Percentiles rank a stretch among this genome's conserved stretches.
These are phyloP conservation scores for Flaveria trinervia DNA, from an alignment of 129 eudicot species.

Conservation along the genomic window DNA sequence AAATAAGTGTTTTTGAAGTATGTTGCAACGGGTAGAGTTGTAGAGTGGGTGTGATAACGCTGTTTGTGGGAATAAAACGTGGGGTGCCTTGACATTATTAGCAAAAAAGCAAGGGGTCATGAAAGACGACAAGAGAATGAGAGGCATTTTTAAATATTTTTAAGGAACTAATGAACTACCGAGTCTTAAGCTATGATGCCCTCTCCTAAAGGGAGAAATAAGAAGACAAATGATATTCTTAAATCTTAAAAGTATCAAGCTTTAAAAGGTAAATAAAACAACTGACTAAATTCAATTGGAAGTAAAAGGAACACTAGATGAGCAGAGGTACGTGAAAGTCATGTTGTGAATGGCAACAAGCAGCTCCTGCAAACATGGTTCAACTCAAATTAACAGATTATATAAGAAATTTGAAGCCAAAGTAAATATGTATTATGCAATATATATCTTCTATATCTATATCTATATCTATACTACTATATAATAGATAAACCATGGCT, in stretches of 20 bases:
- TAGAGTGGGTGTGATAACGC: conserved; percentile 1
- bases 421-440: background rate
- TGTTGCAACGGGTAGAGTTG: conserved; percentile 16
- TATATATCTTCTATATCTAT: too few relatives aligned
- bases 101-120: conserved; percentile 26
- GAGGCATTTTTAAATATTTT: conserved; percentile 16
- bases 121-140: conserved; percentile 39
- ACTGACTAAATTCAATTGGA: background rate
- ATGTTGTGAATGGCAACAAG: background rate
- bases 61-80: conserved; percentile 11
- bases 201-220: background rate
- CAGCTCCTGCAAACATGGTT: background rate
- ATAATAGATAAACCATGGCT: too few relatives aligned
- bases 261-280: background rate
- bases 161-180: background rate
- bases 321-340: background rate
- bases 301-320: too few relatives aligned
- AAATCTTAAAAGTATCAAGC: background rate
- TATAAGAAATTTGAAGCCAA: background rate
- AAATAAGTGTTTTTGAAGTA: conserved; percentile 1
- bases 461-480: too few relatives aligned
- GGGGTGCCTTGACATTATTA: conserved; percentile 30
- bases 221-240: background rate
- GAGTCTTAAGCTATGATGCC: background rate
- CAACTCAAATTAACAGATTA: background rate